phyloP scores from a whole-genome alignment of 169 alveolate genomes.

The Cryptosporidium meleagridis region DNA sequence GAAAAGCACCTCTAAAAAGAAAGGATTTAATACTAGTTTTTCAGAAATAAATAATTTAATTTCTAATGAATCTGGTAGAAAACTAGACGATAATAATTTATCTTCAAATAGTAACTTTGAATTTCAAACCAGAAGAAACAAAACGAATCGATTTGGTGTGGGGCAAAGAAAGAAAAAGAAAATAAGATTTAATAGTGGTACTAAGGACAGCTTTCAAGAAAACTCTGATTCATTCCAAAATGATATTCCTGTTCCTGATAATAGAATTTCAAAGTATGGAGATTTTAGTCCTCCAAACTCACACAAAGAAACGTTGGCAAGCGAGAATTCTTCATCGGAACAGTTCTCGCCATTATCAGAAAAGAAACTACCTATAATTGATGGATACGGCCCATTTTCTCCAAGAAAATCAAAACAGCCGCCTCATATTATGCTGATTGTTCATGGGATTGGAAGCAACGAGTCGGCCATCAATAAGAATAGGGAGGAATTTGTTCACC shows the following conservation, averaged over 20 bases:
- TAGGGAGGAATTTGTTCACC: slow-evolving; percentile 62
- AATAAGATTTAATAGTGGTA: neutral
- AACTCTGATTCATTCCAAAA: slow-evolving; percentile 11
- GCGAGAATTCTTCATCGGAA: slow-evolving; percentile 1
- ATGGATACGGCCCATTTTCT: slow-evolving; percentile 72
- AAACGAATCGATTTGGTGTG: neutral
- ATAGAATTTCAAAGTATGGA: neutral
- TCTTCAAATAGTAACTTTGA: neutral
- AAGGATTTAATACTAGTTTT: neutral
- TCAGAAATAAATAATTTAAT: neutral
- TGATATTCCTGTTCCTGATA: neutral
- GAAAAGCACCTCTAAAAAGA: neutral
- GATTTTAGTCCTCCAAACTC: slow-evolving; percentile 14
- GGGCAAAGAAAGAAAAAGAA: neutral
- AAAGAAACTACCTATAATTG: slow-evolving; percentile 49
- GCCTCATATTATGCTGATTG: slow-evolving; percentile 66
- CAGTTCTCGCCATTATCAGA: slow-evolving; percentile 22
- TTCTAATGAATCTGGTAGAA: neutral
- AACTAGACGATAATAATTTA: neutral
- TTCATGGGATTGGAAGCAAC: slow-evolving; percentile 70
- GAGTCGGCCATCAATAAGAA: slow-evolving; percentile 59
- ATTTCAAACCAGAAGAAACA: neutral
- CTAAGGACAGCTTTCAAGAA: neutral
- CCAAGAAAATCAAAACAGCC: slow-evolving; percentile 73
- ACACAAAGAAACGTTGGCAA: neutral